Base-by-base conservation (phyloP, 2,329 filamentous ascomycete genomes). In the Ilyonectria robusta region DNA sequence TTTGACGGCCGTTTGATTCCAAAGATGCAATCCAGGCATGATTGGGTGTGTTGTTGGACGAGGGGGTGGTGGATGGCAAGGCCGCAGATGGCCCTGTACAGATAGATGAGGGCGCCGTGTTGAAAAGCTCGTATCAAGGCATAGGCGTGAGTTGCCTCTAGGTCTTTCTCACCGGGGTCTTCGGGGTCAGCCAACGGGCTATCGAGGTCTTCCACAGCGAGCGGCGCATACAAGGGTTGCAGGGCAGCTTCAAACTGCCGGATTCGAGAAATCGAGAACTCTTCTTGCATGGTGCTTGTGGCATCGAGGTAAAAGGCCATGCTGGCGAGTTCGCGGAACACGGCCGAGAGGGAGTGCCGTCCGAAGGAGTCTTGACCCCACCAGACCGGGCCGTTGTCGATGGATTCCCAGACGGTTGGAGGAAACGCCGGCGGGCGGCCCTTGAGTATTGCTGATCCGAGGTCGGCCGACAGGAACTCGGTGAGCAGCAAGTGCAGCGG, bases 381-480 rank as follows among this genome's bases (percentile, higher is more conserved):
- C 83, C 83, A 84, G 1, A 82, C 78, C 10, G 81, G 78, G 0
- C 78, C 78, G 23, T 78, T 72, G 4, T 82, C 81, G 42, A 84
- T 81, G 3, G 76, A 74, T 33, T 78, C 72, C 83, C 83, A 84
- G 2, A 79, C 77, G 0, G 72, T 69, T 1, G 79, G 76, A 2
- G 79, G 74, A 8, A 83, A 83, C 9, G 78, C 81, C 1, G 82
- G 81, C 5, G 75, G 66, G 19, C 76, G 75, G 0, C 81, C 81
- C 19, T 79, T 81, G 1, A 84, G 73, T 61, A 84, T 69, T 1
- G 82, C 77, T 10, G 81, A 79, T 0, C 82, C 84, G 10, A 84
- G 75, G 62, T 84, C 83, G 60, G 81, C 80, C 0, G 83, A 83
- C 2, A 79, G 78, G 51, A 84, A 84, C 54, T 83, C 82, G 0